Percentiles rank a stretch among this genome's conserved stretches.
These are phyloP conservation scores for Isabelozyma pseudorhagii DNA, from an alignment of 805 yeast species.

Conservation along the genomic window DNA sequence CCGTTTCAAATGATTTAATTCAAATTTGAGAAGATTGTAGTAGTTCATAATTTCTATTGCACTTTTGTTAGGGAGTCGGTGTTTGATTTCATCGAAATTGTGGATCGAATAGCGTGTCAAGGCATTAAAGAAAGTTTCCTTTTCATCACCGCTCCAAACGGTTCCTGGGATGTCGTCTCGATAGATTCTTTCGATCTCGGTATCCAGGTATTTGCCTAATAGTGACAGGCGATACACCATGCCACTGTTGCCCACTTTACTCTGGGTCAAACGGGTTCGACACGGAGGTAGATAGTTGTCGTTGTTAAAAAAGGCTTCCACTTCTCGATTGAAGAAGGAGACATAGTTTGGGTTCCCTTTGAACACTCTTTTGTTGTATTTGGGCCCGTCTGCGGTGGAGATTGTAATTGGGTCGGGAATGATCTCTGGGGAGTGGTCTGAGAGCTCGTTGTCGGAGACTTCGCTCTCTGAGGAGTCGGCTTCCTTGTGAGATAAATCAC, in stretches of 20 bases:
- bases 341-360: constrained; percentile 27
- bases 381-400: background rate
- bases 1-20: constrained; percentile 20
- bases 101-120: constrained; percentile 50
- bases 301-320: constrained; percentile 15
- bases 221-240: constrained; percentile 1
- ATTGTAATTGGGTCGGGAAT: background rate
- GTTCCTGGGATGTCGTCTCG: constrained; percentile 23
- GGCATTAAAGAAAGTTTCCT: constrained; percentile 48
- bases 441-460: too few relatives aligned
- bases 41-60: constrained; percentile 43
- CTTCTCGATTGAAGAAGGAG: constrained; percentile 24
- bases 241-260: background rate
- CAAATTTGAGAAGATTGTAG: constrained; percentile 35
- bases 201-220: background rate
- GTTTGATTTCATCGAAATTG: constrained; percentile 37
- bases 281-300: background rate
- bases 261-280: background rate
- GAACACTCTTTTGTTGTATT: constrained; percentile 10
- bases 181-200: background rate
- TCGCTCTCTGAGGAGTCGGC: background rate
- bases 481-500: background rate
- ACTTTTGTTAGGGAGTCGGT: constrained; percentile 40
- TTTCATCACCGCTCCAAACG: constrained; percentile 47
- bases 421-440: background rate